Base-by-base conservation (phyloP, 2,329 filamentous ascomycete genomes). In the Fusarium irregulare region DNA sequence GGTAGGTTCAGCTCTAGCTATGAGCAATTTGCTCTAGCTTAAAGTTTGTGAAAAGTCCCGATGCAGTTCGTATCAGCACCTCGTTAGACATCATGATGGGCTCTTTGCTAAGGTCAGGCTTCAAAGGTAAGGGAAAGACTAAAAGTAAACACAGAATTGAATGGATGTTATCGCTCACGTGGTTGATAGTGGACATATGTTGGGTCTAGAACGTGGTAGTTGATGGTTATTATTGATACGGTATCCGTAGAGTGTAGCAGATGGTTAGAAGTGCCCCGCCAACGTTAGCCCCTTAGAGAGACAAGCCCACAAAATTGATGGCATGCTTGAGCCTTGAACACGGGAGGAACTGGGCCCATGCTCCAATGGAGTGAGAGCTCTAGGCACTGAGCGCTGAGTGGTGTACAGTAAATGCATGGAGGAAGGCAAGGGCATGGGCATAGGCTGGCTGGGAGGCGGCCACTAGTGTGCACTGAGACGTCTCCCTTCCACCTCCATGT, bases 401-500 rank as follows among this genome's bases (percentile, higher is more conserved):
- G 34, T 37, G 34, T 37, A 32, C 30, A 32, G 28, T 32, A 37
- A 37, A 37, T 37, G 34, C 34, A 41, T 46, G 40, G 23, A 49
- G 37, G 23, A 49, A 56, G 51, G 32, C 51, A 65, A 58, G 50
- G 59, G 50, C 46, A 60, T 51, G 13, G 28, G 45, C 45, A n/a
- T 20, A 21, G 25, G 34, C 34, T 37, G 34, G 30, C 18, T 68
- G 55, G 41, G 40, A 42, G 46, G 46, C n/a, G 50, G 37, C 42
- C 65, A 56, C 55, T 64, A 71, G 34, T 21, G 61, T 59, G 56
- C 40, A 53, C 55, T 63, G 40, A 51, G 66, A 67, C 37, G 55
- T 62, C 66, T 62, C 60, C 61, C 70, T 74, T 63, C 48, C 25
- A 23, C 41, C 41, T 67, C 67, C 70, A 65, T 63, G 56, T 64